Percentiles rank a stretch among this genome's conserved stretches.
These are phyloP conservation scores for Starmerella powellii DNA, from an alignment of 805 yeast species.

Conservation along the genomic window DNA sequence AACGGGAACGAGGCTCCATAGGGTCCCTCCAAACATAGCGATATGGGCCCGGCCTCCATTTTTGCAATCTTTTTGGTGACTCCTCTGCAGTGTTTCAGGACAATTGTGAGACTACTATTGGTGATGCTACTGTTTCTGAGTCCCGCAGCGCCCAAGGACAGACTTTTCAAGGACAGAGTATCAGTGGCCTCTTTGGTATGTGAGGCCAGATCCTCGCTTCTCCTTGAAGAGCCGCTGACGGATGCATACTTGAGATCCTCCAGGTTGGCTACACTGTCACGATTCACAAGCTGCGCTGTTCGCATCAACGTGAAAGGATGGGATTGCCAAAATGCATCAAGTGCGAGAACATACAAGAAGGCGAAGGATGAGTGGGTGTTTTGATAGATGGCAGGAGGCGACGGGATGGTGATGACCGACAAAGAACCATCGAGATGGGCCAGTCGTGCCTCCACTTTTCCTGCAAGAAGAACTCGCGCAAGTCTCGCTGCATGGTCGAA, in stretches of 20 bases:
- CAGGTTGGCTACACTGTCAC: too few species aligned
- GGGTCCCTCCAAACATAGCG: constrained; percentile 46
- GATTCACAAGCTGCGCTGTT: neutral
- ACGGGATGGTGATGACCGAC: constrained; percentile 21
- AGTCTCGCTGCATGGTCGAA: constrained; percentile 50
- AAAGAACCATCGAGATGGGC: constrained; percentile 26
- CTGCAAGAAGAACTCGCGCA: constrained; percentile 43
- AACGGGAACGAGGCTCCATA: constrained; percentile 34
- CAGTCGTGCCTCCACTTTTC: constrained; percentile 29
- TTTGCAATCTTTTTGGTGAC: constrained; percentile 13
- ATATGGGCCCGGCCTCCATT: constrained; percentile 22
- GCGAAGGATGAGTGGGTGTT: constrained; percentile 37
- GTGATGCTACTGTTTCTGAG: too few species aligned
- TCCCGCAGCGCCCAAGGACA: too few species aligned
- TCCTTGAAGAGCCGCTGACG: neutral
- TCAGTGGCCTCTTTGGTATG: too few species aligned
- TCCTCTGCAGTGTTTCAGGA: constrained; percentile 17
- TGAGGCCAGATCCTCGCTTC: too few species aligned
- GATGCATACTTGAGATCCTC: neutral
- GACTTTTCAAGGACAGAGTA: too few species aligned
- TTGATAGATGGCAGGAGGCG: constrained; percentile 36
- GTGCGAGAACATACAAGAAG: constrained; percentile 42
- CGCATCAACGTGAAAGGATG: constrained; percentile 49
- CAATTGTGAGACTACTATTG: constrained; percentile 16
- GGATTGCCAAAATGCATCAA: constrained; percentile 47